Percentiles rank a stretch among this genome's conserved stretches.
phyloP scores from a whole-genome alignment of 192 early-diverging fungal genomes.

The Rhizophagus prolifer region DNA sequence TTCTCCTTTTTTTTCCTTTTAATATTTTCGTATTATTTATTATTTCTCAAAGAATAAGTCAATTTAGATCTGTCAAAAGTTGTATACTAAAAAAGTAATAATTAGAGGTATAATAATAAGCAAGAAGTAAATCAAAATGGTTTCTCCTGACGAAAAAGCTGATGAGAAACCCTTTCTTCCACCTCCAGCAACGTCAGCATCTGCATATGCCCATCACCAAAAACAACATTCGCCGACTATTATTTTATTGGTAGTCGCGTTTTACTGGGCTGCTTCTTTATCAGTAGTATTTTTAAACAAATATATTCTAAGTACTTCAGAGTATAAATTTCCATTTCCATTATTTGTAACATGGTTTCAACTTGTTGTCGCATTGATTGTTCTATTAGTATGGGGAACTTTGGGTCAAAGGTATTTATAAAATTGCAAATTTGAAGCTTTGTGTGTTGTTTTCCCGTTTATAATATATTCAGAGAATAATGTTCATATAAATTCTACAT shows the following conservation, averaged over 20 bases:
- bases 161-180: conserved; percentile 44
- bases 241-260: conserved; percentile 55
- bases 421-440: not conserved
- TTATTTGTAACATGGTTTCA: conserved; percentile 70
- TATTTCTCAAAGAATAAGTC: not conserved
- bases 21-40: not conserved
- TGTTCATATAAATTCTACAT: no score
- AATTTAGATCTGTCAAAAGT: not conserved
- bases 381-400: conserved; percentile 55
- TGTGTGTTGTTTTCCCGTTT: no score
- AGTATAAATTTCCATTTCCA: conserved; percentile 65
- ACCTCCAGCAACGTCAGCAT: conserved; percentile 33
- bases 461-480: not conserved
- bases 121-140: conserved; percentile 6
- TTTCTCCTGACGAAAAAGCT: conserved; percentile 34
- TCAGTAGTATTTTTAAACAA: conserved; percentile 70
- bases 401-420: conserved; percentile 53
- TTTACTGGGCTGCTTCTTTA: conserved; percentile 62
- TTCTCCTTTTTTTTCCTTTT: not conserved
- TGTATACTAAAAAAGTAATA: not conserved
- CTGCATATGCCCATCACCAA: conserved; percentile 19
- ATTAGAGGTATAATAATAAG: not conserved
- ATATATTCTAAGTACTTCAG: conserved; percentile 58
- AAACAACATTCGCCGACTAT: conserved; percentile 39
- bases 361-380: conserved; percentile 54